phyloP scores from a whole-genome alignment of 2,329 filamentous ascomycete genomes.

The Chrysoporthe puriensis region DNA sequence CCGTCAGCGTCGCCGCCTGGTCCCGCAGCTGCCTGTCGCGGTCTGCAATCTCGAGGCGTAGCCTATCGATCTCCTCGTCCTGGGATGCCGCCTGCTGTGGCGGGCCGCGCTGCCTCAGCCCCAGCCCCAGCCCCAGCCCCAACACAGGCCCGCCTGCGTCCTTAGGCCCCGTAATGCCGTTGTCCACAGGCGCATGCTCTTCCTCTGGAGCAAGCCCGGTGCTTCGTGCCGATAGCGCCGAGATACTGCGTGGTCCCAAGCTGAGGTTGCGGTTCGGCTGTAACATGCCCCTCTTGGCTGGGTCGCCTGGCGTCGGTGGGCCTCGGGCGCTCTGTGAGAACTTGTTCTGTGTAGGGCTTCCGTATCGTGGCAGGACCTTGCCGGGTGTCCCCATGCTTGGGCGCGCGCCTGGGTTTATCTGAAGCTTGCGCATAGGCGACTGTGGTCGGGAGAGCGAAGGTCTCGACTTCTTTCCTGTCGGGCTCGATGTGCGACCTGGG shows the following conservation, averaged over 20 bases:
- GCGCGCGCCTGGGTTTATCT: slow-evolving; percentile 63
- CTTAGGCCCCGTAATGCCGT: slow-evolving; percentile 54
- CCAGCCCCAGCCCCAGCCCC: slow-evolving; percentile 60
- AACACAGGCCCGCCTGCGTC: slow-evolving; percentile 40
- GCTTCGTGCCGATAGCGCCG: slow-evolving; percentile 56
- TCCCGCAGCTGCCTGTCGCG: slow-evolving; percentile 87
- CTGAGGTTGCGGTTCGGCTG: slow-evolving; percentile 54
- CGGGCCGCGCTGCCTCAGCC: slow-evolving; percentile 55
- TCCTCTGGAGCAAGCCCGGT: slow-evolving; percentile 57
- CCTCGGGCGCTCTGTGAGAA: slow-evolving; percentile 68
- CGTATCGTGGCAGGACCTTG: slow-evolving; percentile 57
- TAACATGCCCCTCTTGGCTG: slow-evolving; percentile 56
- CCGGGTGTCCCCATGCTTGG: slow-evolving; percentile 61
- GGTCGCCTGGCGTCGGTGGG: slow-evolving; percentile 56
- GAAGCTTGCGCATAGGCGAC: slow-evolving; percentile 75
- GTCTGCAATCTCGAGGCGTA: slow-evolving; percentile 77
- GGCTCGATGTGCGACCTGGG: slow-evolving; percentile 72
- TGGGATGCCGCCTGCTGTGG: slow-evolving; percentile 54
- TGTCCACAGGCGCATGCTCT: slow-evolving; percentile 57
- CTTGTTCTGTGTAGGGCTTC: slow-evolving; percentile 62
- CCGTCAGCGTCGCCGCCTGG: slow-evolving; percentile 77
- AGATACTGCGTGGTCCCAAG: slow-evolving; percentile 61
- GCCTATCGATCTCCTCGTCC: slow-evolving; percentile 73
- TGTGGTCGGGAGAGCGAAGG: slow-evolving; percentile 86
- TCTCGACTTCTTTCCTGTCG: slow-evolving; percentile 71